These are phyloP conservation scores for Erigeron canadensis DNA, from an alignment of 129 eudicot genomes.

Conservation along the genomic window DNA sequence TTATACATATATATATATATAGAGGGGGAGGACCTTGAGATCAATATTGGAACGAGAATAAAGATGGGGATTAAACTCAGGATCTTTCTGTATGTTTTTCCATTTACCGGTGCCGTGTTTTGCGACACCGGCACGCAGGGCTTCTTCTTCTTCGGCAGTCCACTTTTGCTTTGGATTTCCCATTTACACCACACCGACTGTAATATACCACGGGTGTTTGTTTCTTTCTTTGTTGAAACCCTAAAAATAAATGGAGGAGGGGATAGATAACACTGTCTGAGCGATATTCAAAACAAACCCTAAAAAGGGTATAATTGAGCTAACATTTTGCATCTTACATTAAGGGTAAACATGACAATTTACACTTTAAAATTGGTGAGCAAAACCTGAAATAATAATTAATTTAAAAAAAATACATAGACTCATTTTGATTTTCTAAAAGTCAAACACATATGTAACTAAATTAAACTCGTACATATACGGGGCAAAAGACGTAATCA, in stretches of 20 bases:
- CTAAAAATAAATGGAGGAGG: neutral
- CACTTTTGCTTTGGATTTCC: slow-evolving; percentile 94
- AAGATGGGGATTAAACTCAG: slow-evolving; percentile 63
- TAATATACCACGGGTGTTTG: neutral
- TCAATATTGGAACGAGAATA: slow-evolving; percentile 88
- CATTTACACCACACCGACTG: slow-evolving; percentile 38
- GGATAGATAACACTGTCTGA: no score
- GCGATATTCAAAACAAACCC: no score
- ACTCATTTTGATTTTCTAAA: no score
- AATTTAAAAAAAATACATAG: no score
- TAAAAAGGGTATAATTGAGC: no score
- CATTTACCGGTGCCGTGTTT: slow-evolving; percentile 96
- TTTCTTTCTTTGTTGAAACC: slow-evolving; percentile 17
- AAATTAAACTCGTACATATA: no score
- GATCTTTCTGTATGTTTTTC: slow-evolving; percentile 85
- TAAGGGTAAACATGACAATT: neutral
- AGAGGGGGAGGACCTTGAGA: slow-evolving; percentile 61
- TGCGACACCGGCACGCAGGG: slow-evolving; percentile 77
- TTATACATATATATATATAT: no score
- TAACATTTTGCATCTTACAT: no score
- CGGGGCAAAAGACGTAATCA: no score
- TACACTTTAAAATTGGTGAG: no score
- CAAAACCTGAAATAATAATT: no score
- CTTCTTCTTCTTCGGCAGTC: slow-evolving; percentile 92
- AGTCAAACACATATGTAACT: no score